Conservation (phyloP, 176 grass and related monocot genomes). For the Carex scoparia region DNA sequence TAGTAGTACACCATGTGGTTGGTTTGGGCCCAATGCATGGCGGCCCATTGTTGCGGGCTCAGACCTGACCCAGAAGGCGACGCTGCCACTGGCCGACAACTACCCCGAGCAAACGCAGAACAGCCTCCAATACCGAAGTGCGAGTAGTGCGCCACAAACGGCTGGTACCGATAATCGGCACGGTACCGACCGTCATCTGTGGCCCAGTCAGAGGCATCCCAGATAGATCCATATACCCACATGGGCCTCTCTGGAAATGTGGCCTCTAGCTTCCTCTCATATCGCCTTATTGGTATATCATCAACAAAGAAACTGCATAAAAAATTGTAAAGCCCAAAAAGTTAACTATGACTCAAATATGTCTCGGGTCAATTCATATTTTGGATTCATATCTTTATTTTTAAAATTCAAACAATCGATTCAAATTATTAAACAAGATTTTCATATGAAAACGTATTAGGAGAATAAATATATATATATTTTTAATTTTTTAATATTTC, state of each 20-base stretch:
- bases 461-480: too few species aligned
- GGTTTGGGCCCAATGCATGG: conserved; percentile 60
- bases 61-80: conserved; percentile 40
- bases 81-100: conserved; percentile 32
- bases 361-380: neutral
- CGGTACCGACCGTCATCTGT: conserved; percentile 61
- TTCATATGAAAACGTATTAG: too few species aligned
- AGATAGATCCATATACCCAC: conserved; percentile 86
- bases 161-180: conserved; percentile 73
- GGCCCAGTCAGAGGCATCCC: conserved; percentile 81
- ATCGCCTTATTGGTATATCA: conserved; percentile 58
- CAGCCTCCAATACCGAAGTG: conserved; percentile 44
- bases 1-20: conserved; percentile 74
- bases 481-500: too few species aligned
- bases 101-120: neutral
- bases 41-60: conserved; percentile 37
- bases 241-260: conserved; percentile 57
- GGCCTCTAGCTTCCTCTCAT: conserved; percentile 47
- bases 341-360: neutral
- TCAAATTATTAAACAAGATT: too few species aligned
- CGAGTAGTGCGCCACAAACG: conserved; percentile 41
- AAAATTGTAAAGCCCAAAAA: neutral
- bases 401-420: too few species aligned
- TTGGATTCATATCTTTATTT: too few species aligned
- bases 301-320: conserved; percentile 59